These are phyloP conservation scores for Buxus sempervirens DNA, from an alignment of 164 flowering plant species.

Conservation along the genomic window DNA sequence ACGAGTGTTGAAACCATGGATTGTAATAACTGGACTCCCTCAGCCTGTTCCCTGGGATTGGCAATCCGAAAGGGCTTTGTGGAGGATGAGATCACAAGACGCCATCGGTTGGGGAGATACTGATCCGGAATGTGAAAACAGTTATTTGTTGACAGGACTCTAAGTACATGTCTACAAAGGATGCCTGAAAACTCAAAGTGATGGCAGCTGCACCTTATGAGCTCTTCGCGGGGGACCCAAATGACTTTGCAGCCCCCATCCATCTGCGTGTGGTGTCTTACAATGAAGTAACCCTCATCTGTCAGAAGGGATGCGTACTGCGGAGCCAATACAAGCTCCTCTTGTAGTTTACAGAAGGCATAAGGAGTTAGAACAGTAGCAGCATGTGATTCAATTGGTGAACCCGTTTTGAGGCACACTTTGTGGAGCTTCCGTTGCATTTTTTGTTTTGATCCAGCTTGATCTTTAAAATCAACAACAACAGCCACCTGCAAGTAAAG, in stretches of 20 bases:
- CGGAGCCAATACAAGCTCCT: constrained; percentile 71
- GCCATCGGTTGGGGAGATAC: constrained; percentile 70
- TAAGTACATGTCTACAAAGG: constrained; percentile 68
- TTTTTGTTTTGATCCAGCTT: constrained; percentile 44
- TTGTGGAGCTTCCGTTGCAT: constrained; percentile 48
- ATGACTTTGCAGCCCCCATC: constrained; percentile 69
- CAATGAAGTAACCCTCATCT: constrained; percentile 55
- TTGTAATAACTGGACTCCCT: constrained; percentile 48
- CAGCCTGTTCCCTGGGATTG: constrained; percentile 29
- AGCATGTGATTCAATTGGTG: constrained; percentile 85
- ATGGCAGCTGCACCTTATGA: constrained; percentile 64
- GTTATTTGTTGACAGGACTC: constrained; percentile 71
- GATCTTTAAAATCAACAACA: constrained; percentile 50
- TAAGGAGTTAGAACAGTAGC: constrained; percentile 70
- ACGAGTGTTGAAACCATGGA: constrained; percentile 62
- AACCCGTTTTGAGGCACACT: constrained; percentile 62
- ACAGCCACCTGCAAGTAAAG: constrained; percentile 41
- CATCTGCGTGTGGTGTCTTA: constrained; percentile 66
- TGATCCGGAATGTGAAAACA: constrained; percentile 77
- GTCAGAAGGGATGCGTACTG: constrained; percentile 67
- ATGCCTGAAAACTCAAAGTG: constrained; percentile 77
- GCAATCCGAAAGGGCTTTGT: constrained; percentile 20
- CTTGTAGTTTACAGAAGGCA: constrained; percentile 71
- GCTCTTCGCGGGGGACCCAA: constrained; percentile 58
- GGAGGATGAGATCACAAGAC: constrained; percentile 26